Evolutionary conservation across 2,329 filamentous ascomycete genomes (phyloP).

Genomic region (Colletotrichum sp.): DNA sequence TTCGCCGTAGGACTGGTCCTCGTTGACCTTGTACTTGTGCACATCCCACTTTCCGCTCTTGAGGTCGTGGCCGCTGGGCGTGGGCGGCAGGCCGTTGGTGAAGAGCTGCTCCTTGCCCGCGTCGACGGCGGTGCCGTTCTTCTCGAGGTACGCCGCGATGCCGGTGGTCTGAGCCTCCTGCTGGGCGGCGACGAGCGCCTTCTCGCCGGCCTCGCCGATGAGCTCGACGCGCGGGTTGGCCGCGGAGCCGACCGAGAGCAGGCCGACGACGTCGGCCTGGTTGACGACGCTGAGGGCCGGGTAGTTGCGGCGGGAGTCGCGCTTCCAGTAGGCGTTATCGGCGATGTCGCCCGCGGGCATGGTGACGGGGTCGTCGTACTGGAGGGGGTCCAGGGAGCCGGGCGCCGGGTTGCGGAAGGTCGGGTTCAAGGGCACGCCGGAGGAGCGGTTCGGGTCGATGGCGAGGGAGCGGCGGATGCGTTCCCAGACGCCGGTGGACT

Average conservation of each 20-base stretch:
- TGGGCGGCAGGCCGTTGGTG: constrained; percentile 82
- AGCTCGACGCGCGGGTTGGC: constrained; percentile 82
- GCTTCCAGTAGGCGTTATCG: constrained; percentile 96
- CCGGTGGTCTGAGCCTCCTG: constrained; percentile 76
- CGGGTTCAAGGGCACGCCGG: constrained; percentile 90
- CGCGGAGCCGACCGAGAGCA: constrained; percentile 85
- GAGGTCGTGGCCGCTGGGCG: constrained; percentile 73
- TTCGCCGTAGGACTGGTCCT: constrained; percentile 74
- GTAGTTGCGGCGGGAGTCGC: constrained; percentile 84
- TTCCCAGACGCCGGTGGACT: constrained; percentile 90
- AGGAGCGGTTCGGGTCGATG: constrained; percentile 87
- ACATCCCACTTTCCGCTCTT: constrained; percentile 63
- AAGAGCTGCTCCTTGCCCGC: constrained; percentile 62
- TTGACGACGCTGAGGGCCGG: constrained; percentile 79
- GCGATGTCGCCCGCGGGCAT: constrained; percentile 85
- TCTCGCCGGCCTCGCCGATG: constrained; percentile 64
- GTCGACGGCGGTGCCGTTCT: constrained; percentile 57
- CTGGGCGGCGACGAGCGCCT: constrained; percentile 76
- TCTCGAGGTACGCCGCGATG: constrained; percentile 76
- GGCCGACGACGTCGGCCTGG: constrained; percentile 84
- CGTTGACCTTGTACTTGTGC: constrained; percentile 69
- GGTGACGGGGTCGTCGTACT: constrained; percentile 84
- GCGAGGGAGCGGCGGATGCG: constrained; percentile 77
- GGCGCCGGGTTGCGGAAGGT: constrained; percentile 89
- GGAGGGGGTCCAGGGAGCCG: constrained; percentile 70